phyloP scores from a whole-genome alignment of 805 yeast genomes.

The Barnettozyma sp. region DNA sequence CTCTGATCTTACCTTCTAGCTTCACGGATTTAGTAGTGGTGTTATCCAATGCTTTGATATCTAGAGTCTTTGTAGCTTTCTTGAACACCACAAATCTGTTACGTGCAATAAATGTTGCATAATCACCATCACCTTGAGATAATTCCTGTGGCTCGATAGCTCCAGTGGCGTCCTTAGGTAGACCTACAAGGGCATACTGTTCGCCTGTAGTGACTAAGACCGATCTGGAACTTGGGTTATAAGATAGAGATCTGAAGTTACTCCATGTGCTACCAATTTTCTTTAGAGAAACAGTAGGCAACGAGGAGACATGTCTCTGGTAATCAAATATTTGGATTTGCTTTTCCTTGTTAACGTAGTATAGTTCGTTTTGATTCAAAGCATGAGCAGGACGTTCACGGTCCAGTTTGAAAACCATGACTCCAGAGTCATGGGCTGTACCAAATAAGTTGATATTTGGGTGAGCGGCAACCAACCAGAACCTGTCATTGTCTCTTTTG shows the following conservation, averaged over 20 bases:
- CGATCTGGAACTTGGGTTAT: slow-evolving; percentile 88
- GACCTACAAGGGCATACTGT: slow-evolving; percentile 62
- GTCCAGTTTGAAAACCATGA: slow-evolving; percentile 94
- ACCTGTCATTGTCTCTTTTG: slow-evolving; percentile 88
- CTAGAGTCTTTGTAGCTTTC: slow-evolving; percentile 57
- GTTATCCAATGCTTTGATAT: slow-evolving; percentile 78
- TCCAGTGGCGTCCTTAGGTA: slow-evolving; percentile 85
- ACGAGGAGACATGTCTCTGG: slow-evolving; percentile 51
- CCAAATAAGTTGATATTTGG: slow-evolving; percentile 91
- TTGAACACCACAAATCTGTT: slow-evolving; percentile 85
- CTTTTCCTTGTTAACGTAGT: slow-evolving; percentile 74
- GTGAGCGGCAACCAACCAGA: slow-evolving; percentile 88
- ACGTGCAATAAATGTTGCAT: slow-evolving; percentile 89
- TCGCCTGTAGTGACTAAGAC: slow-evolving; percentile 76
- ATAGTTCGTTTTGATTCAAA: slow-evolving; percentile 62
- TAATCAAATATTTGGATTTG: slow-evolving; percentile 79
- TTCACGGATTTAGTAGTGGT: slow-evolving; percentile 75
- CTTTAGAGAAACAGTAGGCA: slow-evolving; percentile 79
- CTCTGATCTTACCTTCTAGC: slow-evolving; percentile 58
- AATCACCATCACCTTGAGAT: slow-evolving; percentile 72
- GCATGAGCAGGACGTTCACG: slow-evolving; percentile 95
- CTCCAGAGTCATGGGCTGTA: slow-evolving; percentile 95
- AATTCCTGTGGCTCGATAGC: slow-evolving; percentile 89
- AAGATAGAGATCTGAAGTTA: slow-evolving; percentile 76
- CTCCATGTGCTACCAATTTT: slow-evolving; percentile 83